A percentile compares a stretch with the other conserved stretches of the same genome.
Conservation (phyloP, 768 basidiomycete species). For the Russula earlei region DNA sequence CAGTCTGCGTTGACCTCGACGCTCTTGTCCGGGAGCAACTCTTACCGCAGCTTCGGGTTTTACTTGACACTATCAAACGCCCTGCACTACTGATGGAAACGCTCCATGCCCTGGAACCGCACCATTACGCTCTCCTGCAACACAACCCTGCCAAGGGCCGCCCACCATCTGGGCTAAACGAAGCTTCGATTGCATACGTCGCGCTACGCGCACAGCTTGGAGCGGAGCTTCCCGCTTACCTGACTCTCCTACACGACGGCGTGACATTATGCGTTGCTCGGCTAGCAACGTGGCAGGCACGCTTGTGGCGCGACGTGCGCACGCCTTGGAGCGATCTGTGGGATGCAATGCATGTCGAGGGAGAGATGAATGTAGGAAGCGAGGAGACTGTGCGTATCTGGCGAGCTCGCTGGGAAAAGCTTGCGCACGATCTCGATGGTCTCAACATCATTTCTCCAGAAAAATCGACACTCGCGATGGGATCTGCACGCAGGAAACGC, state of each 20-base stretch:
- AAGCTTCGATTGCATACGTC: conserved; percentile 68
- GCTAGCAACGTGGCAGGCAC: conserved; percentile 47
- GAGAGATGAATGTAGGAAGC: conserved; percentile 44
- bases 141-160: conserved; percentile 56
- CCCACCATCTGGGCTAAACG: conserved; percentile 55
- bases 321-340: conserved; percentile 74
- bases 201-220: conserved; percentile 66
- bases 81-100: conserved; percentile 59
- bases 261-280: conserved; percentile 42
- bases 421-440: conserved; percentile 39
- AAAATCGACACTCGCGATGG: conserved; percentile 23
- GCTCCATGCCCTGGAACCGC: conserved; percentile 62
- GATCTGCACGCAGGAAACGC: conserved; percentile 13
- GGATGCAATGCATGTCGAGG: conserved; percentile 43
- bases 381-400: conserved; percentile 67
- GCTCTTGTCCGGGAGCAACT: conserved; percentile 43
- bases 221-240: conserved; percentile 58
- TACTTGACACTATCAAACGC: conserved; percentile 50
- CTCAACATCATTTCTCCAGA: conserved; percentile 32
- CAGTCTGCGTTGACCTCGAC: conserved; percentile 45
- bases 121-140: conserved; percentile 61
- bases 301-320: conserved; percentile 50
- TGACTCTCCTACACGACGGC: conserved; percentile 51
- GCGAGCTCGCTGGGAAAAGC: conserved; percentile 58
- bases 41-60: conserved; percentile 45